Evolutionary conservation across 2,329 filamentous ascomycete genomes (phyloP), one percentile per base, ranked within the genome.

Genomic region (Hirsutella minnesotensis): DNA sequence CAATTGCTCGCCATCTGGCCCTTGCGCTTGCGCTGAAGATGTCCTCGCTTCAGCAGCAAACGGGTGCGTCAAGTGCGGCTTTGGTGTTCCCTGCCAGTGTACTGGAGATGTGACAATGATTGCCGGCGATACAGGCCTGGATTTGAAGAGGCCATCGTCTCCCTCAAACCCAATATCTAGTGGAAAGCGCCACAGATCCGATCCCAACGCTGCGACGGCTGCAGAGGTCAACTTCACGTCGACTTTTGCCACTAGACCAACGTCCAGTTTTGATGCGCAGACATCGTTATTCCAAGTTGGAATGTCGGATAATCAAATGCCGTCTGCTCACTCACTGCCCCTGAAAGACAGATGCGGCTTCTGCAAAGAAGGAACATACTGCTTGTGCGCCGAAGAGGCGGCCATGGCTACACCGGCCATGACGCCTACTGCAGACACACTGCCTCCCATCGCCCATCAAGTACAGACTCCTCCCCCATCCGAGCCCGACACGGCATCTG

Each of bases 281-380:
- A 40, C 30, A 16, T 40, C 49, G 3, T 22, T 35, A 4, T 45
- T 46, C 38, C 41, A 44, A 19, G 24, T 43, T 27, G 33, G 44
- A 3, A 30, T 38, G 18, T 35, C 41, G 4, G 42, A 39, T 4
- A 39, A 36, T 22, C 66, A 63, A 39, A 49, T 62, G 9, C 58
- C 65, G 16, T 55, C 65, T 2, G 45, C 58, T 34, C 57, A 56
- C 33, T 45, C 54, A 16, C 60, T 72, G 35, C 64, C 68, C 10
- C 68, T 73, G 5, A 73, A 77, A 47, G 85, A 90, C 52, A 74
- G 77, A 18, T 92, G 86, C 58, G 86, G 86, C 7, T 92, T 92
- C 64, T 92, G 86, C 62, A 77, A 81, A 47, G 83, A 89, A 46
- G 84, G 83, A 4, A 88, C 82, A 1, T 86, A 86, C 52, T 92